phyloP scores from a whole-genome alignment of 768 basidiomycete genomes.

The Phylloporus sp. region DNA sequence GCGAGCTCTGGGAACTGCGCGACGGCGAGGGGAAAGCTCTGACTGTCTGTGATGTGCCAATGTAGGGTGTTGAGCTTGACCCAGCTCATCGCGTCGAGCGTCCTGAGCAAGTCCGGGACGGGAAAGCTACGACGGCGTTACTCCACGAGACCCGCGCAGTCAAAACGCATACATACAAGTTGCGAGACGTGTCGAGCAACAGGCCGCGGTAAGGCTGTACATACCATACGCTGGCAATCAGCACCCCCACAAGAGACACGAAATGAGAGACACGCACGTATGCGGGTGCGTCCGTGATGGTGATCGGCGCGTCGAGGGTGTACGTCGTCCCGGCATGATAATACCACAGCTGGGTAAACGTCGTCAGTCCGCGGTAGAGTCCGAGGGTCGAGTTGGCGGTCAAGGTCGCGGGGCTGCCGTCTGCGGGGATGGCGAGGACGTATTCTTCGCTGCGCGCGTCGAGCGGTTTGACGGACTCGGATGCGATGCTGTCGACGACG shows the following conservation, averaged over 20 bases:
- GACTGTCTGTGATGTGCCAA: constrained; percentile 82
- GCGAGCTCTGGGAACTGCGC: constrained; percentile 57
- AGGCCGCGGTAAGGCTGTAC: constrained; percentile 37
- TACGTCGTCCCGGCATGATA: constrained; percentile 32
- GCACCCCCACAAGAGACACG: not conserved
- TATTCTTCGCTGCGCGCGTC: constrained; percentile 44
- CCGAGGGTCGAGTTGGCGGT: constrained; percentile 46
- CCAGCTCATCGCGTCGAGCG: constrained; percentile 49
- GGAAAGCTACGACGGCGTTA: constrained; percentile 31
- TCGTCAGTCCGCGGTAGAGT: constrained; percentile 48
- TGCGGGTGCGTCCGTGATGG: constrained; percentile 43
- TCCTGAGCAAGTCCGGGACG: constrained; percentile 35
- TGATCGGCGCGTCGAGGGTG: constrained; percentile 35
- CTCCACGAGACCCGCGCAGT: not conserved
- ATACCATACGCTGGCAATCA: too few relatives aligned
- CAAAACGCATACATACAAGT: constrained; percentile 30
- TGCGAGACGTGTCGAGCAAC: constrained; percentile 42
- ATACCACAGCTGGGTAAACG: constrained; percentile 54
- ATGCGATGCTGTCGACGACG: constrained; percentile 26
- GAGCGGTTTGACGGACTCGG: constrained; percentile 33
- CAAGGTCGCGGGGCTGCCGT: constrained; percentile 35
- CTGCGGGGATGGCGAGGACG: constrained; percentile 33
- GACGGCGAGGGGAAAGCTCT: constrained; percentile 72
- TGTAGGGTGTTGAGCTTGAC: constrained; percentile 68
- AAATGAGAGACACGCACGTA: constrained; percentile 30